Evolutionary conservation across 2,329 filamentous ascomycete species (phyloP).

Genomic region (Neopestalotiopsis rosae): DNA sequence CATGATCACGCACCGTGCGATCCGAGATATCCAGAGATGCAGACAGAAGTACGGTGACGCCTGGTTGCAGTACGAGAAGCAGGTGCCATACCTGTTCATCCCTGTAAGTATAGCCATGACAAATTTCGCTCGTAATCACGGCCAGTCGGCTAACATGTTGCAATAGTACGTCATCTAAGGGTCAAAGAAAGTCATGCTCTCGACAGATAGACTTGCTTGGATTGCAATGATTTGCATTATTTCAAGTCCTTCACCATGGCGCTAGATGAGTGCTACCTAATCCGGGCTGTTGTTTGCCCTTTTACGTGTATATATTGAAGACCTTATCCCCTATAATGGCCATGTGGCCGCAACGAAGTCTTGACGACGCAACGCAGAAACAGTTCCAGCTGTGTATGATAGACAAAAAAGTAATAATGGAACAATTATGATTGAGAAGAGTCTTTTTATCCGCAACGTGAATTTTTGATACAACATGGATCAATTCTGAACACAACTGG

Average conservation of each 20-base stretch:
- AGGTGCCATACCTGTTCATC: constrained; percentile 83
- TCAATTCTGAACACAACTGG: too few relatives aligned
- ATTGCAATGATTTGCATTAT: neutral
- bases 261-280: neutral
- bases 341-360: neutral
- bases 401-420: constrained; percentile 11
- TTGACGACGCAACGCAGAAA: constrained; percentile 9
- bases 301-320: constrained; percentile 5
- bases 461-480: too few relatives aligned
- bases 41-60: constrained; percentile 80
- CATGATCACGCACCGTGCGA: constrained; percentile 82
- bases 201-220: neutral
- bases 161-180: constrained; percentile 9
- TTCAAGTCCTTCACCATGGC: neutral
- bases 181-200: neutral
- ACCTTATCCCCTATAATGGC: constrained; percentile 8
- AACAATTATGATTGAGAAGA: neutral
- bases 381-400: constrained; percentile 13
- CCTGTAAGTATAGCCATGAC: constrained; percentile 36
- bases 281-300: neutral
- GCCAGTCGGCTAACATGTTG: neutral
- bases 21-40: constrained; percentile 77
- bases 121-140: neutral
- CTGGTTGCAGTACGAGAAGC: constrained; percentile 80
- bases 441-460: neutral